These are phyloP conservation scores for Ramaria rubella DNA, from an alignment of 768 basidiomycete species.

Conservation along the genomic window DNA sequence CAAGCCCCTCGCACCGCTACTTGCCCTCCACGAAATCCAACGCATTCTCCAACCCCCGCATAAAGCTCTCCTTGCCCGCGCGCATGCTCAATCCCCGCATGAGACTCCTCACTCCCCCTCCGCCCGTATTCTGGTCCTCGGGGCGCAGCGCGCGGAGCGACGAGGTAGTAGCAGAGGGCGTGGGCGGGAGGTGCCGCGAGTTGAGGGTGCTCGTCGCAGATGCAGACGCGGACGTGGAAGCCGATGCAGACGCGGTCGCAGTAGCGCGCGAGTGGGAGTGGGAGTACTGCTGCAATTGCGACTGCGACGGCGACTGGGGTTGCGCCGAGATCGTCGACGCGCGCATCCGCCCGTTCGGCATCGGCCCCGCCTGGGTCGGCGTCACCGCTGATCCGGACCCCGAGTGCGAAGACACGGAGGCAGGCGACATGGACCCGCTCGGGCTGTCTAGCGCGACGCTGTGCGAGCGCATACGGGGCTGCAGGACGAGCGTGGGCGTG, in stretches of 20 bases:
- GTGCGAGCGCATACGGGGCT: no score
- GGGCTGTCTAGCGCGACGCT: no score
- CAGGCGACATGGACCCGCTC: no score
- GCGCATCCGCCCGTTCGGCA: no score
- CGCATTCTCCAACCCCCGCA: constrained; percentile 9
- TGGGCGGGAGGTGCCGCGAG: neutral
- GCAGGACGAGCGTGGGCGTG: no score
- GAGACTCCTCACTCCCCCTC: neutral
- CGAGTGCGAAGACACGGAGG: no score
- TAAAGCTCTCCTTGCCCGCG: constrained; percentile 2
- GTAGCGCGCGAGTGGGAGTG: neutral
- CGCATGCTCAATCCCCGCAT: constrained; percentile 10
- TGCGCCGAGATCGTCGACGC: no score
- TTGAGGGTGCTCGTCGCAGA: neutral
- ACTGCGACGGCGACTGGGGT: neutral
- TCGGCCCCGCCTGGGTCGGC: no score
- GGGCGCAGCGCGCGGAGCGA: neutral
- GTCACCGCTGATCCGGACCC: no score
- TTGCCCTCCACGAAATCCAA: constrained; percentile 12
- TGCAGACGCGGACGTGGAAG: neutral
- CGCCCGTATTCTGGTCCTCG: neutral
- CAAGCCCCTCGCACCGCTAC: no score
- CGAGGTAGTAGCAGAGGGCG: neutral
- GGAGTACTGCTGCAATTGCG: neutral
- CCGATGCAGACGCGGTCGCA: neutral